Base-by-base conservation (phyloP, 805 yeast species). In the Sugiyamaella americana region DNA sequence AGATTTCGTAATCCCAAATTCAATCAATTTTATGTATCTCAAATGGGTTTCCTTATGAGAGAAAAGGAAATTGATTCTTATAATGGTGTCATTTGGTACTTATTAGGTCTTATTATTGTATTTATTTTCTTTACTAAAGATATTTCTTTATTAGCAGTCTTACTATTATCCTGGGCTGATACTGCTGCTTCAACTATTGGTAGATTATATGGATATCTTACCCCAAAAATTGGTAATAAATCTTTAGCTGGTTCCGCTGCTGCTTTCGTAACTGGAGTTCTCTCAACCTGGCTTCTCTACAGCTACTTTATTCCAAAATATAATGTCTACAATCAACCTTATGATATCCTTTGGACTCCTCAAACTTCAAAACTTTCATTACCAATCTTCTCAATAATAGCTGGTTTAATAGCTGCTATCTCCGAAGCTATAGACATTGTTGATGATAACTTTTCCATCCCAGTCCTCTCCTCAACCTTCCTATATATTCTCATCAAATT, bases 101-200 rank as follows among this genome's bases (percentile, higher is more conserved):
- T 88, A 34, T 70, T 84, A 1, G 98, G 98, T 3, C 68, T 87
- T 40, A 68, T 79, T 21, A 67, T 87, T 52, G 87, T 88, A 6
- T 85, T 88, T 58, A 51, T 73, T 1, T 64, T 79, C 19, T 82
- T 79, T 57, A 80, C 91, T 11, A 87, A 87, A 66, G 98, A 93
- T 59, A 80, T 93, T 41, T 72, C 82, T 0, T 70, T 89, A 22
- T 73, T 87, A 69, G 73, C 95, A 19, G 79, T 88, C 2, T 71
- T 88, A 53, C 70, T 91, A 43, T 74, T 93, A 52, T 85, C 96
- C 60, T 93, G 98, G 98, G 88, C 95, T 3, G 98, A 93, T 61
- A 87, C 98, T 6, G 91, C 97, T 2, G 98, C 98, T 2, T 87
- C 96, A 2, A 87, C 96, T 0, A 67, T 89, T 59, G 98, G 98